A percentile compares a stretch with the other conserved stretches of the same genome.
Conservation (phyloP, 306 rosid species). For the Vicia villosa region DNA sequence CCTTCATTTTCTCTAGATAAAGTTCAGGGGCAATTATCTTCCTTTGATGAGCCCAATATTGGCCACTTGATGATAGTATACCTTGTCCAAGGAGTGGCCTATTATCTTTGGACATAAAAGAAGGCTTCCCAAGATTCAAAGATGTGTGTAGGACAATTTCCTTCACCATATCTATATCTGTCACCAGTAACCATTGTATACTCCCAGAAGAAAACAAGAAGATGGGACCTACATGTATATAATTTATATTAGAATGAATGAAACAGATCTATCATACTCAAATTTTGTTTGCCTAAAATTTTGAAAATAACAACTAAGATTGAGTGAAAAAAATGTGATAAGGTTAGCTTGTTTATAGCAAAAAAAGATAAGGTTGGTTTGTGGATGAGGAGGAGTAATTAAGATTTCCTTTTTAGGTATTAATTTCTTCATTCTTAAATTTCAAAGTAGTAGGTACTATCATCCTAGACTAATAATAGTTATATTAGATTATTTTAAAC, state of each 20-base stretch:
- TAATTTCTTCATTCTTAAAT: too few species aligned
- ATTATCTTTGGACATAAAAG: slow-evolving; percentile 33
- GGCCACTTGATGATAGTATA: slow-evolving; percentile 49
- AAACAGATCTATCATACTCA: background rate
- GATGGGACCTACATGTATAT: slow-evolving; percentile 35
- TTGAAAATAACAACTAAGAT: background rate
- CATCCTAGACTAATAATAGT: too few species aligned
- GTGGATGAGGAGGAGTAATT: background rate
- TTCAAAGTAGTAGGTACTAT: background rate
- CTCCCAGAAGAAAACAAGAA: slow-evolving; percentile 42
- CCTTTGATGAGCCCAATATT: slow-evolving; percentile 53
- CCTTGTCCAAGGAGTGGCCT: slow-evolving; percentile 50
- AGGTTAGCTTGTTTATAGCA: background rate
- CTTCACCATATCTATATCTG: slow-evolving; percentile 42
- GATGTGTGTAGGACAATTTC: slow-evolving; percentile 40
- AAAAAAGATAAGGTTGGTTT: background rate
- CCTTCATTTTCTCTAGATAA: slow-evolving; percentile 47
- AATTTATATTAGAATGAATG: background rate
- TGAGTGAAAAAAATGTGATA: background rate
- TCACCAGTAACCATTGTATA: slow-evolving; percentile 36
- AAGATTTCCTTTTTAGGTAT: background rate
- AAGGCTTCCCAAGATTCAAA: slow-evolving; percentile 49
- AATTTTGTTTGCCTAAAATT: background rate
- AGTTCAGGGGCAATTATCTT: slow-evolving; percentile 57
- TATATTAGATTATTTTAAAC: too few species aligned